Conservation (phyloP, 768 basidiomycete genomes). For the Tricholoma saponaceum region DNA sequence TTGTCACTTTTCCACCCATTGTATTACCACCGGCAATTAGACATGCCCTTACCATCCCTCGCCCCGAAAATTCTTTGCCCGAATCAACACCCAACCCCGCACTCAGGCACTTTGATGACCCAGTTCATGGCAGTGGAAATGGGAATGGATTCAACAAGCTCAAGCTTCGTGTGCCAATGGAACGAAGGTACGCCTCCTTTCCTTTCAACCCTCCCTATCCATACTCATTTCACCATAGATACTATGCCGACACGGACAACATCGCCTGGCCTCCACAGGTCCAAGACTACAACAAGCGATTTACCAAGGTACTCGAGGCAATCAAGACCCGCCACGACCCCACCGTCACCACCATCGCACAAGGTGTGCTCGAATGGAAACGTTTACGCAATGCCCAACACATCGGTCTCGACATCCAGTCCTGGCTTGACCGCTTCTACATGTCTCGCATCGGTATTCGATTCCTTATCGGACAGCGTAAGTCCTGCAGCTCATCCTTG, state of each 20-base stretch:
- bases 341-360: slow-evolving; percentile 94
- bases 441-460: slow-evolving; percentile 94
- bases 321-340: slow-evolving; percentile 97
- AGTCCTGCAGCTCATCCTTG: slow-evolving; percentile 23
- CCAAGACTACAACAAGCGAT: slow-evolving; percentile 86
- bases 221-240: slow-evolving; percentile 41
- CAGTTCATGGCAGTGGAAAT: slow-evolving; percentile 20
- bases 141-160: slow-evolving; percentile 48
- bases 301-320: slow-evolving; percentile 80
- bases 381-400: slow-evolving; percentile 59
- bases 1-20: slow-evolving; percentile 83
- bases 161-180: slow-evolving; percentile 78
- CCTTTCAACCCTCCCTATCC: slow-evolving; percentile 3
- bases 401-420: slow-evolving; percentile 86
- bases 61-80: slow-evolving; percentile 49
- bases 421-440: slow-evolving; percentile 96
- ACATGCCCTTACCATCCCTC: slow-evolving; percentile 53
- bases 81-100: slow-evolving; percentile 81
- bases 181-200: slow-evolving; percentile 57
- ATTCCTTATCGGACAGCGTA: slow-evolving; percentile 95
- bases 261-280: slow-evolving; percentile 89
- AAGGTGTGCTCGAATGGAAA: slow-evolving; percentile 97
- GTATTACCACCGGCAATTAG: slow-evolving; percentile 63
- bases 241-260: slow-evolving; percentile 74
- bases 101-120: slow-evolving; percentile 20